These are phyloP conservation scores for Trichomonascaceae sp. DNA, from an alignment of 1,139 yeast genomes.

Conservation along the genomic window DNA sequence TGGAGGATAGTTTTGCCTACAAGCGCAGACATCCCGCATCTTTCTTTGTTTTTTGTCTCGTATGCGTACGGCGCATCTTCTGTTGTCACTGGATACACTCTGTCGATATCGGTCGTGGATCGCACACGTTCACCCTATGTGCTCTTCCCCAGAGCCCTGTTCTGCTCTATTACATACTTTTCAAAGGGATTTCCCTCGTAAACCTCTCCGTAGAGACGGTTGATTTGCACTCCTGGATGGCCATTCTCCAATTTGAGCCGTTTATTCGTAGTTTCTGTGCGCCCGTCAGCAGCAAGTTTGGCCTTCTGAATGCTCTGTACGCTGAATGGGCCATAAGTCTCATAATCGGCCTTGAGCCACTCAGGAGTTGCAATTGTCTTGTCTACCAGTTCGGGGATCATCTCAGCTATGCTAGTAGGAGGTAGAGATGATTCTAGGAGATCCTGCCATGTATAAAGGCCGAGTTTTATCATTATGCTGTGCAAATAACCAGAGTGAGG, in stretches of 20 bases:
- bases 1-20: too few relatives aligned
- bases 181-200: slow-evolving; percentile 16
- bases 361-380: slow-evolving; percentile 23
- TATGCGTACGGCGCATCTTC: too few relatives aligned
- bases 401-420: slow-evolving; percentile 26
- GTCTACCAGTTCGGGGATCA: slow-evolving; percentile 28
- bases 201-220: slow-evolving; percentile 4
- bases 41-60: neutral
- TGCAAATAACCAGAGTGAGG: slow-evolving; percentile 17
- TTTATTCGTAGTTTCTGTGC: slow-evolving; percentile 16
- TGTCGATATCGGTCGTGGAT: too few relatives aligned
- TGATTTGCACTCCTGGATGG: slow-evolving; percentile 31
- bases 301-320: slow-evolving; percentile 18
- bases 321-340: slow-evolving; percentile 32
- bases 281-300: slow-evolving; percentile 21
- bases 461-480: slow-evolving; percentile 2
- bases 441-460: slow-evolving; percentile 4
- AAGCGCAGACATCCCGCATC: too few relatives aligned
- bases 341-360: slow-evolving; percentile 32
- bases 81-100: too few relatives aligned
- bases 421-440: slow-evolving; percentile 23
- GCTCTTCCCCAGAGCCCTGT: slow-evolving; percentile 1
- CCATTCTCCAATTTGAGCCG: slow-evolving; percentile 28
- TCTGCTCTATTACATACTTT: slow-evolving; percentile 14
- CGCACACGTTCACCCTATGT: neutral